A percentile compares a stretch with the other conserved stretches of the same genome.
These are phyloP conservation scores for Micractinium conductrix DNA, from an alignment of 139 green algal species.

Conservation along the genomic window DNA sequence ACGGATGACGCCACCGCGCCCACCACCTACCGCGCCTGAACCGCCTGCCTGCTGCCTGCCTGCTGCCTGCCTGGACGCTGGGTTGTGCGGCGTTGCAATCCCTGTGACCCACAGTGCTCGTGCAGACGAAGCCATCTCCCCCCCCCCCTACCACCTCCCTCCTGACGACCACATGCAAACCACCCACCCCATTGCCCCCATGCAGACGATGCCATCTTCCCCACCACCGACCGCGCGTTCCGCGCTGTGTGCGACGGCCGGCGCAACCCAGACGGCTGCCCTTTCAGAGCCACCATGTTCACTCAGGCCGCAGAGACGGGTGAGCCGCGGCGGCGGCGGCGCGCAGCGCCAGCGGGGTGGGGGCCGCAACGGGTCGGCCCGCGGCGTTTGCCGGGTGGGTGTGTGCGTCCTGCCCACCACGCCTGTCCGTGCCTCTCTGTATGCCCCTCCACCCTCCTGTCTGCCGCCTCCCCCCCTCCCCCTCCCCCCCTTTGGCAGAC, in stretches of 20 bases:
- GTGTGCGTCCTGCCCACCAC: neutral
- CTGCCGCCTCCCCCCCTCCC: neutral
- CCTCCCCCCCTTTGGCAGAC: neutral
- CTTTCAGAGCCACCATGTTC: slow-evolving; percentile 9
- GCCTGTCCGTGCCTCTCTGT: neutral
- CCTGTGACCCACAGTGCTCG: too few species aligned
- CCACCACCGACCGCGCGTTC: neutral
- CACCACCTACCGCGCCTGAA: neutral
- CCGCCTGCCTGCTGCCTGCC: too few species aligned
- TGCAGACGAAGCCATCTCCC: too few species aligned
- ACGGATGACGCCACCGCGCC: too few species aligned
- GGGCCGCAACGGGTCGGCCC: too few species aligned
- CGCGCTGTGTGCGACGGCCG: neutral
- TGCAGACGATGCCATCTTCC: slow-evolving; percentile 4
- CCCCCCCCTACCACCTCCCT: too few species aligned
- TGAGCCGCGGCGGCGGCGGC: too few species aligned
- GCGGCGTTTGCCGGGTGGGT: too few species aligned
- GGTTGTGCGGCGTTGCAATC: too few species aligned
- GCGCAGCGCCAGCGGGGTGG: too few species aligned
- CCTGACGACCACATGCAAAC: too few species aligned
- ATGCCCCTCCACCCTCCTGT: neutral
- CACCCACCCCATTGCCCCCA: neutral
- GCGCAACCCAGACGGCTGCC: slow-evolving; percentile 20
- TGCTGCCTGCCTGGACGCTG: neutral
- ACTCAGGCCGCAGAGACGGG: neutral